Evolutionary conservation across 257 asterid genomes (phyloP).

Genomic region (Solanum raphanifolium): DNA sequence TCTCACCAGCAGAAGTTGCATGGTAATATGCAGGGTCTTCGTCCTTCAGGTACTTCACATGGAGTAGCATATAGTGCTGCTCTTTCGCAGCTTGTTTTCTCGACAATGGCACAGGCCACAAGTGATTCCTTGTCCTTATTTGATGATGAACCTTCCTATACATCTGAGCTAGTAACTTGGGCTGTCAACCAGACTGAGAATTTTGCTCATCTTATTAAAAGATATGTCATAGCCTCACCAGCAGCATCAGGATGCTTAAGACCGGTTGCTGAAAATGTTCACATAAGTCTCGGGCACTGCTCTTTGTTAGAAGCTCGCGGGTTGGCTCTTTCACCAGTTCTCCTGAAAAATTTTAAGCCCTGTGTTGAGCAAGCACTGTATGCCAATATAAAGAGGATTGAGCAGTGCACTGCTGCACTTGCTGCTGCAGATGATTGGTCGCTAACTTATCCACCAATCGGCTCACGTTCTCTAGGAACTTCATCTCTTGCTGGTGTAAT

Average conservation of each 20-base stretch:
- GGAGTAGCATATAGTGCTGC: constrained; percentile 68
- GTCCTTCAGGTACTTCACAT: constrained; percentile 44
- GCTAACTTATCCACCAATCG: constrained; percentile 40
- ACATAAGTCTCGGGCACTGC: constrained; percentile 74
- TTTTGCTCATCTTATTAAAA: constrained; percentile 50
- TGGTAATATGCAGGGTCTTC: constrained; percentile 35
- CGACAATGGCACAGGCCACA: constrained; percentile 77
- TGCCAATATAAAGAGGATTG: constrained; percentile 61
- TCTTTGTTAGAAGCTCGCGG: constrained; percentile 72
- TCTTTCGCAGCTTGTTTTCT: constrained; percentile 72
- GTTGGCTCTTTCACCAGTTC: constrained; percentile 72
- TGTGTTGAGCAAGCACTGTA: constrained; percentile 62
- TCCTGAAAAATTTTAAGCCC: constrained; percentile 59
- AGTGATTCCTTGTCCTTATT: constrained; percentile 68
- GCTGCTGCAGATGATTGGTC: constrained; percentile 91
- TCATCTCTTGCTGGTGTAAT: constrained; percentile 20
- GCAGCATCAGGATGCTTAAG: constrained; percentile 86
- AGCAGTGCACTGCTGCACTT: constrained; percentile 65
- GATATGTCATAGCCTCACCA: constrained; percentile 58
- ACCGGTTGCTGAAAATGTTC: constrained; percentile 70
- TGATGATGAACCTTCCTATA: constrained; percentile 71
- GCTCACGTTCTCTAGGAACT: constrained; percentile 52
- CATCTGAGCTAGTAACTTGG: constrained; percentile 91
- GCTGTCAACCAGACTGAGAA: constrained; percentile 54
- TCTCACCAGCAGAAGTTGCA: constrained; percentile 62